Conservation (phyloP, 129 eudicot species). For the Flaveria ramosissima region DNA sequence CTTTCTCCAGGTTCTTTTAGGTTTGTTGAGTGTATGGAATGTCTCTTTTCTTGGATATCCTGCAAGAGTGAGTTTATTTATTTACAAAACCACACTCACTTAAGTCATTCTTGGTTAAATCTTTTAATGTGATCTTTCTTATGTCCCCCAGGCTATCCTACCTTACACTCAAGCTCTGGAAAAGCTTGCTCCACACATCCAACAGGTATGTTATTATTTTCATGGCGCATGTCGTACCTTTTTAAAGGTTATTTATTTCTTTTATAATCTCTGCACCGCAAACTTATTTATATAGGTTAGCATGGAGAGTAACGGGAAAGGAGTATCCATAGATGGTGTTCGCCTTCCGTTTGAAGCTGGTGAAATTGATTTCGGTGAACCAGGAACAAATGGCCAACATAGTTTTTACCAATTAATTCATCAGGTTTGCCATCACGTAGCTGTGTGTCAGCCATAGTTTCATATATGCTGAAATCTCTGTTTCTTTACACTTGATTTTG, state of each 20-base stretch:
- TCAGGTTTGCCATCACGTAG: slow-evolving; percentile 48
- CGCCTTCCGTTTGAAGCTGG: slow-evolving; percentile 91
- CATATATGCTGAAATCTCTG: slow-evolving; percentile 23
- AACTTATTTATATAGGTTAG: slow-evolving; percentile 63
- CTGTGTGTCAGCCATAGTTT: slow-evolving; percentile 5
- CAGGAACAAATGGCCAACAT: slow-evolving; percentile 99
- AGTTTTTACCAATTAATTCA: slow-evolving; percentile 98
- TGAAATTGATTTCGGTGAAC: slow-evolving; percentile 99
- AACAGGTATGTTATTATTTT: slow-evolving; percentile 57
- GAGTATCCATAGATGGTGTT: slow-evolving; percentile 94
- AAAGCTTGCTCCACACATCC: slow-evolving; percentile 95
- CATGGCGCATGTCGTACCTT: neutral
- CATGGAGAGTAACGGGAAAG: slow-evolving; percentile 99
- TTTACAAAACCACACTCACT: neutral
- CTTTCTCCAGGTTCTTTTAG: slow-evolving; percentile 80
- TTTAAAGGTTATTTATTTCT: slow-evolving; percentile 5
- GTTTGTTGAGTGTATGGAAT: slow-evolving; percentile 91
- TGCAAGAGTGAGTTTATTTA: slow-evolving; percentile 74
- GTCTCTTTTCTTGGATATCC: slow-evolving; percentile 95
- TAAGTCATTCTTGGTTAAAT: slow-evolving; percentile 3
- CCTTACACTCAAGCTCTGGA: slow-evolving; percentile 97
- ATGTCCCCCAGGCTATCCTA: slow-evolving; percentile 70
- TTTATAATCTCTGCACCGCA: neutral
- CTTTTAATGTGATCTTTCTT: neutral
- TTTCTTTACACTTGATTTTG: slow-evolving; percentile 23